phyloP scores from a whole-genome alignment of 2,329 filamentous ascomycete genomes.

The Aspergillus floridensis region DNA sequence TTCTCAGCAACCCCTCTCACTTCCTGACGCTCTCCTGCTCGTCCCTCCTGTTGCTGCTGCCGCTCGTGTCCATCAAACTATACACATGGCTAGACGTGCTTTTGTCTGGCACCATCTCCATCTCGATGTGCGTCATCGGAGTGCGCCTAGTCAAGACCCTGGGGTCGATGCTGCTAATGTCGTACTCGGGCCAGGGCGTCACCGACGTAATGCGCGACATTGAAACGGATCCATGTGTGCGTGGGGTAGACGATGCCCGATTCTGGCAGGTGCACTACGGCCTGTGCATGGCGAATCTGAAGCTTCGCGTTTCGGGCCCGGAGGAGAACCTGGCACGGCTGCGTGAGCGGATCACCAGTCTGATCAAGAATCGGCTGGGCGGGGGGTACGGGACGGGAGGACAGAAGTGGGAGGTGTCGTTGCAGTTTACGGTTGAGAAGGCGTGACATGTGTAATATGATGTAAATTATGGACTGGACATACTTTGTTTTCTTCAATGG shows the following conservation, averaged over 20 bases:
- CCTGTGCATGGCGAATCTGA: conserved; percentile 91
- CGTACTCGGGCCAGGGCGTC: conserved; percentile 64
- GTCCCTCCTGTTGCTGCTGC: conserved; percentile 72
- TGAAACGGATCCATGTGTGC: conserved; percentile 72
- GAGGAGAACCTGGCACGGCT: conserved; percentile 71
- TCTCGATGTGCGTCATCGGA: conserved; percentile 85
- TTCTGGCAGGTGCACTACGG: conserved; percentile 99
- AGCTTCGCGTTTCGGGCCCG: conserved; percentile 68
- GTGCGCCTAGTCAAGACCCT: conserved; percentile 79
- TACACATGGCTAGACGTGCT: conserved; percentile 80
- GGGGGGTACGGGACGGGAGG: conserved; percentile 80
- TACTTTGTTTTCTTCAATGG: background rate
- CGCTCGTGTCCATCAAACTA: conserved; percentile 75
- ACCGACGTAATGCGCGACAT: conserved; percentile 80
- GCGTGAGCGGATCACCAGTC: conserved; percentile 69
- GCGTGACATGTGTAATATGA: conserved; percentile 25
- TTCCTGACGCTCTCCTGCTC: conserved; percentile 90
- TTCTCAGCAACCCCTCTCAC: conserved; percentile 94
- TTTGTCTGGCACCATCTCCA: conserved; percentile 75
- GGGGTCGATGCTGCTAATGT: conserved; percentile 95
- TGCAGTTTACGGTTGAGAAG: conserved; percentile 67
- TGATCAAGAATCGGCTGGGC: conserved; percentile 82
- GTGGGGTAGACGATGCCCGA: conserved; percentile 79
- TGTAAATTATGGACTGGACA: conserved; percentile 1
- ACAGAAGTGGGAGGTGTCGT: conserved; percentile 87